A percentile compares a stretch with the other conserved stretches of the same genome.
These are phyloP conservation scores for Baorangia bicolor DNA, from an alignment of 768 basidiomycete genomes.

Conservation along the genomic window DNA sequence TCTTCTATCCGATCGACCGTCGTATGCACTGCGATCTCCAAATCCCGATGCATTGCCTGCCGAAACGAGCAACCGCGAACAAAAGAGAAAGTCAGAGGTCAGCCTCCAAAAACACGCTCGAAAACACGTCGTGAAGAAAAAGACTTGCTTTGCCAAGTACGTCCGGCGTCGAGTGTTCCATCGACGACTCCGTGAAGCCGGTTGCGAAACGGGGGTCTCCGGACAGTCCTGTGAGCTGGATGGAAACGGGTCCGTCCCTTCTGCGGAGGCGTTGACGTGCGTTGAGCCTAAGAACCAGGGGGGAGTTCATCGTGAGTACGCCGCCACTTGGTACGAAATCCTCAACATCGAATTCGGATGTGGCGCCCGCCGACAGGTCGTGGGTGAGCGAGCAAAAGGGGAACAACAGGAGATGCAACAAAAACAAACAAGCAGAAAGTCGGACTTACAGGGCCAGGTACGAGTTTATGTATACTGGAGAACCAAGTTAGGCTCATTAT, in stretches of 20 bases:
- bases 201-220: conserved; percentile 6
- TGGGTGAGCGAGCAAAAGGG: background rate
- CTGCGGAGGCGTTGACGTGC: conserved; percentile 42
- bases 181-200: background rate
- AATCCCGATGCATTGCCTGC: conserved; percentile 1
- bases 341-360: background rate
- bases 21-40: conserved; percentile 13
- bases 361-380: background rate
- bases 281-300: conserved; percentile 39
- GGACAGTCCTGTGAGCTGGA: conserved; percentile 42
- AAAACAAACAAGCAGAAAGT: background rate
- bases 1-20: background rate
- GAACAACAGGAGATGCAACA: background rate
- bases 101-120: background rate
- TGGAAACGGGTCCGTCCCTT: conserved; percentile 38
- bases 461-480: conserved; percentile 54
- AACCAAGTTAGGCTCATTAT: background rate
- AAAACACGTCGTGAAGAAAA: background rate
- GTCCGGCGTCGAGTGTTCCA: background rate
- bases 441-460: conserved; percentile 45
- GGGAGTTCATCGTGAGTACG: background rate
- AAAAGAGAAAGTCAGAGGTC: background rate
- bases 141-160: background rate
- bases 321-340: background rate
- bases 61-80: background rate